These are phyloP conservation scores for Fusarium equiseti DNA, from an alignment of 2,329 filamentous ascomycete species.

Conservation along the genomic window DNA sequence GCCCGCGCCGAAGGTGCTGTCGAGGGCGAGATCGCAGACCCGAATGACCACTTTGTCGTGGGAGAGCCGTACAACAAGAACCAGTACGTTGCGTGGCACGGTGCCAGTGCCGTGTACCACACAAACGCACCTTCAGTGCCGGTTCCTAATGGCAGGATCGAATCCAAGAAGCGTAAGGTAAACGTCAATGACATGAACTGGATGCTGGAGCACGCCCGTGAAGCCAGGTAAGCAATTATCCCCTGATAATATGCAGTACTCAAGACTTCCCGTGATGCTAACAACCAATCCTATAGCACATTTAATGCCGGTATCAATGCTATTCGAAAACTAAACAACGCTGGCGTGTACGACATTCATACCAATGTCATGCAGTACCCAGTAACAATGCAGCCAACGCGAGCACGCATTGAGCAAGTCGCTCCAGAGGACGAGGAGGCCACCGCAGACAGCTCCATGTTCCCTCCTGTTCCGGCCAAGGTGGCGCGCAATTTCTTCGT, in stretches of 20 bases:
- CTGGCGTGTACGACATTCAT: conserved; percentile 91
- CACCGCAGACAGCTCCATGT: conserved; percentile 52
- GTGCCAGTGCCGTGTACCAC: conserved; percentile 95
- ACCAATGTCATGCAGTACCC: conserved; percentile 94
- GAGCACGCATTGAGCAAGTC: conserved; percentile 83
- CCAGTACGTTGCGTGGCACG: conserved; percentile 98
- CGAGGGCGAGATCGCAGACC: conserved; percentile 92
- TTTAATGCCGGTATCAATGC: conserved; percentile 84
- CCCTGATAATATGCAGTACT: neutral
- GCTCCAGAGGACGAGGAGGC: conserved; percentile 56
- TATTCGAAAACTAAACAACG: conserved; percentile 75
- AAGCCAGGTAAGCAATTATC: conserved; percentile 77
- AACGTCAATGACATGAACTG: conserved; percentile 94
- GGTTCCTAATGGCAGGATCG: conserved; percentile 78
- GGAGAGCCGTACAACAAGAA: conserved; percentile 98
- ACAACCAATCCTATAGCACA: conserved; percentile 64
- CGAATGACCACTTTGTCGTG: conserved; percentile 81
- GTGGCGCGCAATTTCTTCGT: conserved; percentile 69
- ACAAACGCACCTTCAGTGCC: conserved; percentile 83
- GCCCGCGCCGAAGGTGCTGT: conserved; percentile 81
- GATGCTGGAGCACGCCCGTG: conserved; percentile 94
- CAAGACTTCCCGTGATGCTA: conserved; percentile 12
- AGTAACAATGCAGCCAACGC: conserved; percentile 87
- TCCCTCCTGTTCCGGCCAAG: conserved; percentile 62
- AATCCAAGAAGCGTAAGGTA: conserved; percentile 85